phyloP scores from a whole-genome alignment of 2,329 filamentous ascomycete species.

The Emergomyces pasteurianus region DNA sequence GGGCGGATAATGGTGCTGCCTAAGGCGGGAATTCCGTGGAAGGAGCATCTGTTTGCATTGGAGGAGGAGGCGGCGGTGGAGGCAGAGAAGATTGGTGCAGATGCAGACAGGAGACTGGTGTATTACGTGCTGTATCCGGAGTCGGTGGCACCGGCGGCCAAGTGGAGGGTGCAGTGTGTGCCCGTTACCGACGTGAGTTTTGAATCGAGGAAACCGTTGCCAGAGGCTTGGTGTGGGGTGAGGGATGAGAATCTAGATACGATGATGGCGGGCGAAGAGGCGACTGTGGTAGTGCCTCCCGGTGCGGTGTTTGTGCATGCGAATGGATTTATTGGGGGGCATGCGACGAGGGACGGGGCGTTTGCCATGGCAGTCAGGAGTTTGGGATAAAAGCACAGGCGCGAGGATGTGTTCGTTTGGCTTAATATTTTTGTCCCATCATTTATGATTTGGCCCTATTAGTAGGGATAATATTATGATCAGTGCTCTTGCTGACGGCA shows the following conservation, averaged over 20 bases:
- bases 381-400: constrained; percentile 16
- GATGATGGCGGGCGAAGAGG: constrained; percentile 29
- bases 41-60: constrained; percentile 84
- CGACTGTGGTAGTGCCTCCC: constrained; percentile 27
- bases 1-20: constrained; percentile 75
- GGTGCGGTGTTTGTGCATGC: constrained; percentile 87
- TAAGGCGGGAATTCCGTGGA: constrained; percentile 73
- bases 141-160: constrained; percentile 58
- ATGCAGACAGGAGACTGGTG: constrained; percentile 41
- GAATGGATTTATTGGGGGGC: constrained; percentile 90
- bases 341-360: constrained; percentile 80
- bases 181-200: constrained; percentile 76
- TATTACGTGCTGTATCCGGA: constrained; percentile 90
- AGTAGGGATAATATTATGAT: not conserved
- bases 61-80: constrained; percentile 46
- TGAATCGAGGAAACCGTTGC: constrained; percentile 79
- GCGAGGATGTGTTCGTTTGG: not conserved
- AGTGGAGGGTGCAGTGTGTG: constrained; percentile 94
- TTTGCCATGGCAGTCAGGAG: constrained; percentile 60
- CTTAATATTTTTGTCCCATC: not conserved
- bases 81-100: not conserved
- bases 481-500: not conserved
- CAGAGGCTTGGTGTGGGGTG: constrained; percentile 83
- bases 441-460: not conserved
- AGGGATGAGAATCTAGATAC: constrained; percentile 74